Conservation (phyloP, 2,329 filamentous ascomycete species). For the Pseudogymnoascus sp. region DNA sequence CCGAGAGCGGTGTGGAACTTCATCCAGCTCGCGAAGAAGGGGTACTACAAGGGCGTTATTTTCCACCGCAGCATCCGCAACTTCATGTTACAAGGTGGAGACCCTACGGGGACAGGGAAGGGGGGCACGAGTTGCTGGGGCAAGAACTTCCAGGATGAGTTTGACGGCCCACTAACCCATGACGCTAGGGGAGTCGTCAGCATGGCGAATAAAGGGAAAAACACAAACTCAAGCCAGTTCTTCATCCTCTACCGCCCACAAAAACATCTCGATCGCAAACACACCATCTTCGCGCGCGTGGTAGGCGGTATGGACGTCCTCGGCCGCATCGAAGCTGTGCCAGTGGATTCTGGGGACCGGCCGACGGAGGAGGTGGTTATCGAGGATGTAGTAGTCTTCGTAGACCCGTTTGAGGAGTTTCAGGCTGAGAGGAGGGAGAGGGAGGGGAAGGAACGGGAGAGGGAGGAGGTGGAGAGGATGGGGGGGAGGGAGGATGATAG, state of each 20-base stretch:
- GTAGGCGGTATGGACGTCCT: constrained; percentile 68
- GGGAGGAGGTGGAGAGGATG: constrained; percentile 51
- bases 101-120: constrained; percentile 83
- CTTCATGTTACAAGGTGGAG: constrained; percentile 97
- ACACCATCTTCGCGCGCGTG: constrained; percentile 90
- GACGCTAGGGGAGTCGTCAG: constrained; percentile 69
- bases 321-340: constrained; percentile 65
- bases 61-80: constrained; percentile 93
- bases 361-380: constrained; percentile 75
- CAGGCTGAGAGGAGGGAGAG: constrained; percentile 61
- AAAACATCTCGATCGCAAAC: constrained; percentile 84
- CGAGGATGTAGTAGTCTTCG: constrained; percentile 72
- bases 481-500: constrained; percentile 80
- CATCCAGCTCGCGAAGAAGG: constrained; percentile 73
- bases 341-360: constrained; percentile 65
- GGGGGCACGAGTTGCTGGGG: constrained; percentile 91
- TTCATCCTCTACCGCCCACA: constrained; percentile 85
- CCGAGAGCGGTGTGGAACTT: constrained; percentile 98
- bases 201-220: constrained; percentile 99
- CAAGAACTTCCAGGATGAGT: constrained; percentile 88
- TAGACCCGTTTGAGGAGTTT: constrained; percentile 95
- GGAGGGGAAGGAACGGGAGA: constrained; percentile 48
- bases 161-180: constrained; percentile 83
- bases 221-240: constrained; percentile 91
- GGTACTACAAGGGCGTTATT: constrained; percentile 74